Evolutionary conservation across 495 filamentous ascomycete species (phyloP).

Genomic region (Penicillium psychrofluorescens): DNA sequence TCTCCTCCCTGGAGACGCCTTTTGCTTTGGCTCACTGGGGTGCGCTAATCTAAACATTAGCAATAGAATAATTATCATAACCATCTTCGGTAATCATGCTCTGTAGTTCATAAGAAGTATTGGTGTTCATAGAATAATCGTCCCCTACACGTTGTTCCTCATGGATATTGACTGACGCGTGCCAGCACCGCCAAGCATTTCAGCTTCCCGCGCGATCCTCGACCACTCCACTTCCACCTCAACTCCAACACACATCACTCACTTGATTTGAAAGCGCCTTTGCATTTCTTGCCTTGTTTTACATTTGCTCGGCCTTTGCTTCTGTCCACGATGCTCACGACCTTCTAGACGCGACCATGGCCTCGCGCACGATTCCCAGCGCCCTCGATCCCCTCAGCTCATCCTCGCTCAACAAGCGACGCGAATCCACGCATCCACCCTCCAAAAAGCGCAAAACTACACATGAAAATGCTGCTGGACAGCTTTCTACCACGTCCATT

Average conservation of each 20-base stretch:
- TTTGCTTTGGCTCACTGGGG: constrained; percentile 7
- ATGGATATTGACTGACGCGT: too few species aligned
- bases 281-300: constrained; percentile 1
- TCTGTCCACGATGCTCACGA: constrained; percentile 11
- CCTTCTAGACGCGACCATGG: constrained; percentile 26
- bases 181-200: too few species aligned
- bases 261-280: not conserved
- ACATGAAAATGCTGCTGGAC: constrained; percentile 12
- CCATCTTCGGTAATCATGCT: not conserved
- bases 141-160: too few species aligned
- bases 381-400: constrained; percentile 29
- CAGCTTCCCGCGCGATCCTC: too few species aligned
- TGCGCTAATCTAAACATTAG: constrained; percentile 43
- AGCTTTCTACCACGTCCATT: constrained; percentile 20
- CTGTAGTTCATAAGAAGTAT: not conserved
- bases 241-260: too few species aligned
- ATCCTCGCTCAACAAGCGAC: constrained; percentile 24
- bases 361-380: constrained; percentile 24
- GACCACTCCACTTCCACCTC: too few species aligned
- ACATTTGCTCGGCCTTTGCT: not conserved
- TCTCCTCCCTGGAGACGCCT: not conserved
- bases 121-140: not conserved
- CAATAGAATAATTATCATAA: constrained; percentile 31
- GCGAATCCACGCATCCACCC: constrained; percentile 15
- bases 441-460: constrained; percentile 30